Conservation (phyloP, 1,139 yeast genomes). For the Blastobotrys malaysiensis region DNA sequence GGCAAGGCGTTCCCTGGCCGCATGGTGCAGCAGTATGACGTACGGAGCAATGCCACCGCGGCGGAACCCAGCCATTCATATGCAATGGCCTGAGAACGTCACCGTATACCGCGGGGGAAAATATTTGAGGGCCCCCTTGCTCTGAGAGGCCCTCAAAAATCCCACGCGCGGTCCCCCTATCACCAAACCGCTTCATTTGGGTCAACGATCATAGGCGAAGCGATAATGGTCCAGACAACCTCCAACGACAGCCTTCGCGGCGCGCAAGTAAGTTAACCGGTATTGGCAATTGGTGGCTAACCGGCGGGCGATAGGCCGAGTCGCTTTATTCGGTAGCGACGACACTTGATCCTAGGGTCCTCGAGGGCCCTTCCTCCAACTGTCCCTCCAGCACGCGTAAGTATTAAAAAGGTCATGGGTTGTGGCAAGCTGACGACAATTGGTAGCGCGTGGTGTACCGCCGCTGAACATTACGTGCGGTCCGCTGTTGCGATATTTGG, state of each 20-base stretch:
- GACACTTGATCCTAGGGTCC: neutral
- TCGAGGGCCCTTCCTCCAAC: neutral
- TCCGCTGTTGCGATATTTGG: conserved; percentile 65
- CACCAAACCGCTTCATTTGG: neutral
- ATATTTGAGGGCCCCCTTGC: neutral
- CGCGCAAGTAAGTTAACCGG: neutral
- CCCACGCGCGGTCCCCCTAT: neutral
- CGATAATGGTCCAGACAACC: neutral
- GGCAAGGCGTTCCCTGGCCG: too few relatives aligned
- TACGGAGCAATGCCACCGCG: neutral
- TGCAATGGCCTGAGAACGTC: too few relatives aligned
- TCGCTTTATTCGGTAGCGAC: conserved; percentile 5
- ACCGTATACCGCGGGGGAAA: neutral
- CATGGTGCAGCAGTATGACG: neutral
- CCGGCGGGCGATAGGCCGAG: neutral
- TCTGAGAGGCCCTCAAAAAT: neutral
- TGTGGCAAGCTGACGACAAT: neutral
- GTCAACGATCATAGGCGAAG: neutral
- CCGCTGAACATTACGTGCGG: conserved; percentile 61
- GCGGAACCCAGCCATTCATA: too few relatives aligned
- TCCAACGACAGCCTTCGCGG: neutral
- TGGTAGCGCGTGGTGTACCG: conserved; percentile 27
- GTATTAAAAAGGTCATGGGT: neutral
- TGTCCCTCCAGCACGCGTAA: neutral
- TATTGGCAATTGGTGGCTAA: neutral